These are phyloP conservation scores for Begonia masoniana DNA, from an alignment of 306 rosid species.

Conservation along the genomic window DNA sequence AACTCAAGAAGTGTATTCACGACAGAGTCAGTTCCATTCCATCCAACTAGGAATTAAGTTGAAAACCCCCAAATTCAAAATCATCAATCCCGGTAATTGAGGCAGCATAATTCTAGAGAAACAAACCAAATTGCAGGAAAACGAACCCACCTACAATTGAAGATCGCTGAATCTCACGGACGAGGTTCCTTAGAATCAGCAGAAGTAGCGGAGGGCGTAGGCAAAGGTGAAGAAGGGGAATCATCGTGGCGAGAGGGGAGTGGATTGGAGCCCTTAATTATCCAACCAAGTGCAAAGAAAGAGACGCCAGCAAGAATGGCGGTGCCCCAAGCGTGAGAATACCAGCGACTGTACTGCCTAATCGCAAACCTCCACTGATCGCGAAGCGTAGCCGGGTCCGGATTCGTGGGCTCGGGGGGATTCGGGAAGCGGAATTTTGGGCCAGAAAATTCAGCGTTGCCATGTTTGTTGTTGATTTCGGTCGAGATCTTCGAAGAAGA, in stretches of 20 bases:
- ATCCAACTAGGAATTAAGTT: no score
- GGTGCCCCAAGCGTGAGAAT: constrained; percentile 93
- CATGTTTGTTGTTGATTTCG: constrained; percentile 2
- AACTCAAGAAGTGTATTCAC: not conserved
- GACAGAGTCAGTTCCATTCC: no score
- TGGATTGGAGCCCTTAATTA: constrained; percentile 84
- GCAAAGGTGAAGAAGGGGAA: constrained; percentile 18
- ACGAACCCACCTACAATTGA: constrained; percentile 11
- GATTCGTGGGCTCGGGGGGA: constrained; percentile 57
- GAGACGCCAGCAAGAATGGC: constrained; percentile 86
- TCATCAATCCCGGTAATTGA: not conserved
- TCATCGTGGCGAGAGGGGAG: constrained; percentile 37
- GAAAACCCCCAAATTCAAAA: constrained; percentile 1
- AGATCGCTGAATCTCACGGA: not conserved
- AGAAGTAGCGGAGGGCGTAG: constrained; percentile 2
- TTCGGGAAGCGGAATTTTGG: constrained; percentile 26
- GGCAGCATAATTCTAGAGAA: not conserved
- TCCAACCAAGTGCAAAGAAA: constrained; percentile 90
- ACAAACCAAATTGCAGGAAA: not conserved
- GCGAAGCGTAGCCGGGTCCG: constrained; percentile 68
- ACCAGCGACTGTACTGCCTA: constrained; percentile 66
- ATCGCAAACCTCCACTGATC: constrained; percentile 83
- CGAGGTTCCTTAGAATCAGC: constrained; percentile 2
- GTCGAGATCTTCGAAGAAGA: constrained; percentile 13
- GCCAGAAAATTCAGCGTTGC: constrained; percentile 14